phyloP scores from a whole-genome alignment of 2,329 filamentous ascomycete species.

The Pleomassaria siparia region DNA sequence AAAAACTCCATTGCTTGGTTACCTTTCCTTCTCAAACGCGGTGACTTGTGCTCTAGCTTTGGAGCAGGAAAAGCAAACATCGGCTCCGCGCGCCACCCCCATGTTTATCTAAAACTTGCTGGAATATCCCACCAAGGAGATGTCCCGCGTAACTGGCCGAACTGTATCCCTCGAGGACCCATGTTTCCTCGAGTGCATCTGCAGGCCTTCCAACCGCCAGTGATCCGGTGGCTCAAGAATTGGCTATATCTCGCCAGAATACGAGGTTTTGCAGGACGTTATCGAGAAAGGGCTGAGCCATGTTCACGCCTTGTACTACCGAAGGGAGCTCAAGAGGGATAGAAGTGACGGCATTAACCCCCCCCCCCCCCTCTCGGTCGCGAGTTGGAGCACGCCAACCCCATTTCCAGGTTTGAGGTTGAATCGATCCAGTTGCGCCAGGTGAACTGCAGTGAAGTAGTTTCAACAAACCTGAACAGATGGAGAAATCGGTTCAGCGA shows the following conservation, averaged over 20 bases:
- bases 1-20: no score
- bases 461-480: constrained; percentile 11
- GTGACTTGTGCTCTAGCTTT: no score
- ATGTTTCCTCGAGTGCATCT: neutral
- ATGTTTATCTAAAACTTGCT: neutral
- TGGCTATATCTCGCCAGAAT: neutral
- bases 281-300: neutral
- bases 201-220: neutral
- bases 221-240: neutral
- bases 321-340: constrained; percentile 9
- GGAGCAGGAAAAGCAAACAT: neutral
- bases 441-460: constrained; percentile 20
- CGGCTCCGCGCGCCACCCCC: neutral
- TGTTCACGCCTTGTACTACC: constrained; percentile 21
- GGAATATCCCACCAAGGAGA: neutral
- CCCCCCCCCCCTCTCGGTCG: constrained; percentile 16
- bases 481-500: constrained; percentile 10
- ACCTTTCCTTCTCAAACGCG: no score
- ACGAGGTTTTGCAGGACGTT: neutral
- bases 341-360: constrained; percentile 15
- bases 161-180: neutral
- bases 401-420: constrained; percentile 36
- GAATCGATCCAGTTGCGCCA: constrained; percentile 29
- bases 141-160: neutral
- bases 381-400: constrained; percentile 17